Evolutionary conservation across 768 basidiomycete genomes (phyloP), one percentile per base, ranked within the genome.

Genomic region (Trametes cubensis): DNA sequence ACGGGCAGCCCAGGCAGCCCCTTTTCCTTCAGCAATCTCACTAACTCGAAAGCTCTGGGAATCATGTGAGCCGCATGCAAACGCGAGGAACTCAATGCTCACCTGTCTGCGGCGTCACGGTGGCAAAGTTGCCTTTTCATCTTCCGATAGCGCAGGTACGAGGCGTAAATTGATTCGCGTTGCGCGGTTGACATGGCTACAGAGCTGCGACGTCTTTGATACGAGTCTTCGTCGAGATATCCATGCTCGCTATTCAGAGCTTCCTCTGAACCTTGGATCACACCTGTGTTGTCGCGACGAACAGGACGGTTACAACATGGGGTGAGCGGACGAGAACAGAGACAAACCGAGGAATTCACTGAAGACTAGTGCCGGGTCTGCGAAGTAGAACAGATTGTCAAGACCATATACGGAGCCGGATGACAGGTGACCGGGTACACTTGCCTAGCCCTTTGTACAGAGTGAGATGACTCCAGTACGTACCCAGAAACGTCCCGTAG

Each of bases 251-350:
- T 66, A 72, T 0, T 58, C 51, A 84, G 61, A 0, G 87, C 74
- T 46, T 74, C 72, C 68, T 89, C 87, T 0, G 87, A 88, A 14
- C 89, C 89, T 67, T 83, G 81, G 66, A 90, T 86, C 7, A 88
- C 81, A 28, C 88, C 41, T 49, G 7, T 15, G 11, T 46, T 6
- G 48, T 18, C 23, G 30, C 21, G 21, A 40, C 4, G 4, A 14
- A 25, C 30, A 11, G 47, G 15, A 6, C 26, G 15, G 2, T 14
- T 55, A 8, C 21, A 10, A 8, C 20, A 10, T 6, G 34, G 20
- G 5, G 41, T n/a, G 10, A 11, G 45, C 45, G 6, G 46, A 28
- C 28, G 28, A 7, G 28, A 28, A 28, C 7, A 28, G 7, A 28
- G 28, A 28, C 75, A 17, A 55, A 83, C 88, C 88, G 58, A 90